Percentiles rank a stretch among this genome's conserved stretches.
Conservation (phyloP, 129 eudicot species). For the Ambrosia artemisiifolia region DNA sequence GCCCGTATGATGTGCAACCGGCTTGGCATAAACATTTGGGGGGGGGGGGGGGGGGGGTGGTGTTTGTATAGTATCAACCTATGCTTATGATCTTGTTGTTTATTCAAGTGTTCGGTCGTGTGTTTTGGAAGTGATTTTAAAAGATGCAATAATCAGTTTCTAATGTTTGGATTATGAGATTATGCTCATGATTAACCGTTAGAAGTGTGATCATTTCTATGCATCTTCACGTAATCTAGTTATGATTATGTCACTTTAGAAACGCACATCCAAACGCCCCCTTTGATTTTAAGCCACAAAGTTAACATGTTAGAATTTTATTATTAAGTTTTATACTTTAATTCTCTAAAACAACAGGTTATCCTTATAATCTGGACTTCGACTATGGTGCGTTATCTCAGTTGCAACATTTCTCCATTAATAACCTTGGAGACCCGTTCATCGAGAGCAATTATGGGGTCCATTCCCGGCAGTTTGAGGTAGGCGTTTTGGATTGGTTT, state of each 20-base stretch:
- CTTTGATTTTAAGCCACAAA: background rate
- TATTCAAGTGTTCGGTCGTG: background rate
- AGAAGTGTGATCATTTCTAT: background rate
- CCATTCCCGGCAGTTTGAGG: constrained; percentile 98
- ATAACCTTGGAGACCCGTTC: constrained; percentile 96
- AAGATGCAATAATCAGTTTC: background rate
- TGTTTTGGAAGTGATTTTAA: background rate
- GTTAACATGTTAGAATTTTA: background rate
- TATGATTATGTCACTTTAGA: background rate
- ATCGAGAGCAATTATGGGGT: constrained; percentile 98
- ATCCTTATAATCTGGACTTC: constrained; percentile 93
- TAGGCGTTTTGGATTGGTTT: constrained; percentile 97
- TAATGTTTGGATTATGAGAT: background rate
- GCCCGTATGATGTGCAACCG: too few species aligned
- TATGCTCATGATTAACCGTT: background rate
- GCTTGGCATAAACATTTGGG: too few species aligned
- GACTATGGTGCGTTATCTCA: constrained; percentile 93
- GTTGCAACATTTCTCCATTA: constrained; percentile 93
- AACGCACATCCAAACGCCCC: background rate
- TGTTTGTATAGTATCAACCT: background rate
- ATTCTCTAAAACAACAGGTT: constrained; percentile 41
- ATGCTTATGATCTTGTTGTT: constrained; percentile 13
- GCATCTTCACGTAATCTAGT: background rate
- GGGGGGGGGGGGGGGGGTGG: too few species aligned
- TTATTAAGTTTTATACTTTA: background rate